Percentiles rank a stretch among this genome's conserved stretches.
These are phyloP conservation scores for Schwanniomyces yamadae DNA, from an alignment of 805 yeast species.

Conservation along the genomic window DNA sequence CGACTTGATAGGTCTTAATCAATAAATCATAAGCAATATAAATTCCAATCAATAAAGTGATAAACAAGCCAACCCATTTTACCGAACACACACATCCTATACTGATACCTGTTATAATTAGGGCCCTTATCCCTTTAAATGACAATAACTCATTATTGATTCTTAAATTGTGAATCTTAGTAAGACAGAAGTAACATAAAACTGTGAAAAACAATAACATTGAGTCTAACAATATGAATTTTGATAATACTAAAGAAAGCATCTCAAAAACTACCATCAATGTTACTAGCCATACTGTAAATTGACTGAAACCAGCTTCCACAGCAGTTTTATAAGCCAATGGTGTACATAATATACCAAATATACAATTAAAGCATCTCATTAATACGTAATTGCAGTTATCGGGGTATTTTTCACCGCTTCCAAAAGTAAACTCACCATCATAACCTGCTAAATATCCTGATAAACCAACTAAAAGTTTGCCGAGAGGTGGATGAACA, in stretches of 20 bases:
- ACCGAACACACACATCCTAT: slow-evolving; percentile 84
- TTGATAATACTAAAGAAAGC: slow-evolving; percentile 80
- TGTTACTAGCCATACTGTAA: slow-evolving; percentile 75
- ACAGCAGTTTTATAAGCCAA: slow-evolving; percentile 80
- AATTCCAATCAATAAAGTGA: slow-evolving; percentile 59
- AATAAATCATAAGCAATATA: slow-evolving; percentile 56
- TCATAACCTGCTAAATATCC: slow-evolving; percentile 86
- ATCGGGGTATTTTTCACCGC: slow-evolving; percentile 75
- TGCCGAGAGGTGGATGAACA: slow-evolving; percentile 97
- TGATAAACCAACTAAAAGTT: slow-evolving; percentile 84
- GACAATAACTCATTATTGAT: slow-evolving; percentile 35
- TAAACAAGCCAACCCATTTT: slow-evolving; percentile 81
- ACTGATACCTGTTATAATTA: slow-evolving; percentile 59
- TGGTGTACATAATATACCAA: slow-evolving; percentile 83
- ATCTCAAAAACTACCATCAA: slow-evolving; percentile 80
- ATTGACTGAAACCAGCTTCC: slow-evolving; percentile 67
- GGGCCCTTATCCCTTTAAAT: slow-evolving; percentile 50
- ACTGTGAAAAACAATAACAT: slow-evolving; percentile 87
- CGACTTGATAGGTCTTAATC: slow-evolving; percentile 41
- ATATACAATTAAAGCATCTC: slow-evolving; percentile 84
- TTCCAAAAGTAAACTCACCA: slow-evolving; percentile 86
- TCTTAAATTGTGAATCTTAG: slow-evolving; percentile 50
- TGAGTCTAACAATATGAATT: slow-evolving; percentile 88
- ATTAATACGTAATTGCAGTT: slow-evolving; percentile 76
- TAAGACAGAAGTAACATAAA: slow-evolving; percentile 32